Evolutionary conservation across 2,329 filamentous ascomycete species (phyloP), one percentile per base, ranked within the genome.

Genomic region (Zymoseptoria ardabiliae): DNA sequence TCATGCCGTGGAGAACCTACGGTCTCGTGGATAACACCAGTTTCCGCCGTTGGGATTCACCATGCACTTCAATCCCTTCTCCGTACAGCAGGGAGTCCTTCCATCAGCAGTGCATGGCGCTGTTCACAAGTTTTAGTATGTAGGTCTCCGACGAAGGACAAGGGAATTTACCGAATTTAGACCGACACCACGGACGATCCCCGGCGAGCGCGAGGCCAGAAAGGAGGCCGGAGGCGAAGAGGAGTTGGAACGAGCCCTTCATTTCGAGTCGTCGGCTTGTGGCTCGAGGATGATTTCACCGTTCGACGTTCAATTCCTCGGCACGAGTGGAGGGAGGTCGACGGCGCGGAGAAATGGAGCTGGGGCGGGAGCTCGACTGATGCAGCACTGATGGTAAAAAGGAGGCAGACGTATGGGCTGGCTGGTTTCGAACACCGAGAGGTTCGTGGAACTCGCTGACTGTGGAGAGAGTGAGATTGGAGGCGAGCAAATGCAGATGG

Each of bases 221-320:
- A 41, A 41, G 3, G 35, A 41, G 35, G 35, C 35, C 35, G 13
- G 17, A 41, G 35, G 35, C 35, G 35, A 41, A 11, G 35, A 41
- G 35, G 35, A 17, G 10, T 41, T 41, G 35, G 35, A 5, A 41
- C 10, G 35, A 41, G 17, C 35, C 35, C 35, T 41, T 41, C 35
- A 41, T 41, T 17, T 41, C 0, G 90, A 91, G 56, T 97, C 91
- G 61, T 97, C 91, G 0, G 93, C 93, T 71, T 97, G 93, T 0
- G 93, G 93, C 0, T 95, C 88, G 13, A 97, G 78, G 58, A 97
- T 91, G 68, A 97, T 91, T 62, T 84, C 82, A 17, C 91, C 91
- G 71, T 96, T 96, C 88, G 45, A 81, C 76, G 2, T 91, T 96
- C 65, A 81, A 87, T 78, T 97, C 96, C 76, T 85, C 84, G 52